Base-by-base conservation (phyloP, 1,284 basidiomycete species). In the Ceratobasidium sp. region DNA sequence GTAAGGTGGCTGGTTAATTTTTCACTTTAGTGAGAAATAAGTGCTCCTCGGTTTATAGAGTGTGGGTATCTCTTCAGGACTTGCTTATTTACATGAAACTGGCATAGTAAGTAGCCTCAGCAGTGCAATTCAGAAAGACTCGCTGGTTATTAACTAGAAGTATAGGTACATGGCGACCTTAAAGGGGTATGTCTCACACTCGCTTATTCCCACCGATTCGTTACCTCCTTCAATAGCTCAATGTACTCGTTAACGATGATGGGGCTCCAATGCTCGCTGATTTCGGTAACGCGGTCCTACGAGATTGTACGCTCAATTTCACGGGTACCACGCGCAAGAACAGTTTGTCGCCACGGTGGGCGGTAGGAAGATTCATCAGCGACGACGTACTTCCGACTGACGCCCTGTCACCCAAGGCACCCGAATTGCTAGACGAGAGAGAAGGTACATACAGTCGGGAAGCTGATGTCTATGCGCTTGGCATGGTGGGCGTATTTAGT, bases 401-500 rank as follows among this genome's bases (percentile, higher is more conserved):
- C 12, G 16, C 59, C 14, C 10, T 38, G 33, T 35, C 8, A 52
- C 18, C 14, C 57, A 7, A 62, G 59, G 59, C 59, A 35, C 59
- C 59, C 2, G 59, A 62, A 20, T 20, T 62, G 8, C 23, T 62
- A 18, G 33, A 62, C 10, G 59, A 52, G 14, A 16, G 33, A 38
- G 16, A 30, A 20, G 59, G 59, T 30, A 62, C 16, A 20, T 14
- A 62, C 18, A 62, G 59, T 30, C 35, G 30, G 18, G 59, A 8
- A 35, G 59, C 66, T 7, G 66, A 68, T 14, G 66, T 50, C 16
- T 68, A 68, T 46, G 64, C 64, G 20, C 38, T 66, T 41, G 66
- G 66, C 8, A 68, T 68, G 46, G 46, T 68, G 18, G 30, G 44
- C 41, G 3, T 18, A 35, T 30, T 6, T 59, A 30, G 23, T 23